Evolutionary conservation across 2,329 filamentous ascomycete species (phyloP), one percentile per base, ranked within the genome.

Genomic region (Alternaria brassicicola): DNA sequence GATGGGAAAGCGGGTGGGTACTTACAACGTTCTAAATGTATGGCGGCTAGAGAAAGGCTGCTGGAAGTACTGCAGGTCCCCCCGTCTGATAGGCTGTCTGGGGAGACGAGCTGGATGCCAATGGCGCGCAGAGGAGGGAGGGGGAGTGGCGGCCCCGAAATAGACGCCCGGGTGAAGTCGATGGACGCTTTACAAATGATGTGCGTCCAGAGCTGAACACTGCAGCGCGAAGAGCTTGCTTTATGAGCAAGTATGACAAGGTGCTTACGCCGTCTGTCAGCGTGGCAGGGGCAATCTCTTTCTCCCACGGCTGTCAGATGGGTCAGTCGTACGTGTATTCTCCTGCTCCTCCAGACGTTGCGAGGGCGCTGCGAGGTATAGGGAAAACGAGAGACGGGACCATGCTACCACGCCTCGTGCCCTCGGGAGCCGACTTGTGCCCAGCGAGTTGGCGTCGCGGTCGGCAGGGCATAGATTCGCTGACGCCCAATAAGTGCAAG

Each of bases 101-200:
- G 67, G 68, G 64, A 71, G 67, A 72, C 69, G 67, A 73, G 65
- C 26, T 66, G 62, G 62, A 65, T 63, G 65, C 56, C 64, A 67
- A 72, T 67, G 73, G 71, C 69, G 71, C 64, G 63, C 65, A 64
- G 57, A 63, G 60, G 59, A 64, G 52, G 55, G 62, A 62, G 66
- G 63, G 63, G 58, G 67, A 66, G 67, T 68, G 65, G 66, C 64
- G 68, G 69, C 67, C 73, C 75, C 72, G 71, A 75, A 77, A 76
- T 77, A 77, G 73, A 77, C 75, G 75, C 75, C 75, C 73, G 72
- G 74, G 56, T 67, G 72, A 75, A 75, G 55, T 70, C 67, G 70
- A 72, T 70, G 65, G 63, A 70, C 59, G 66, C 69, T 67, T 70
- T 61, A 63, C 64, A 69, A 69, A 67, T 58, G 52, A 55, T 55